phyloP scores from a whole-genome alignment of 2,329 filamentous ascomycete genomes.

The Aspergillus aculeatinus region DNA sequence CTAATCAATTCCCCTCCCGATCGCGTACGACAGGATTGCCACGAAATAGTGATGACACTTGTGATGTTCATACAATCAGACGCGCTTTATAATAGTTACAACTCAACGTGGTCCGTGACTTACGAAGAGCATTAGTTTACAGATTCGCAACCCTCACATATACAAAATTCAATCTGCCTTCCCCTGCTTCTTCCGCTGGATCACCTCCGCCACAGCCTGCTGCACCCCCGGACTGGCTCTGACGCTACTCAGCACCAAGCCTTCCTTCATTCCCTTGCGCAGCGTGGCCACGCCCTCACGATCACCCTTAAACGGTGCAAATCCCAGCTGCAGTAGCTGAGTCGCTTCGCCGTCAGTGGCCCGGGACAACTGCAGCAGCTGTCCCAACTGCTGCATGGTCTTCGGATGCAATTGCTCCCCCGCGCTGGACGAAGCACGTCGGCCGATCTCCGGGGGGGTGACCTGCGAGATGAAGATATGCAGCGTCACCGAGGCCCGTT shows the following conservation, averaged over 20 bases:
- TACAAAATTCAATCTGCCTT: slow-evolving; percentile 20
- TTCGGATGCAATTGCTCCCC: slow-evolving; percentile 42
- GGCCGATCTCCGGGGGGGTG: slow-evolving; percentile 61
- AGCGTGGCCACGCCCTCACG: slow-evolving; percentile 62
- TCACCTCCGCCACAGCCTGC: slow-evolving; percentile 69
- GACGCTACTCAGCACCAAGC: slow-evolving; percentile 83
- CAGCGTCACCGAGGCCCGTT: slow-evolving; percentile 72
- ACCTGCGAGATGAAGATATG: slow-evolving; percentile 84
- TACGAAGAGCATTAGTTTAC: neutral
- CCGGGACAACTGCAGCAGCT: slow-evolving; percentile 61
- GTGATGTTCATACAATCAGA: neutral
- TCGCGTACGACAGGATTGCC: neutral
- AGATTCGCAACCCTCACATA: neutral
- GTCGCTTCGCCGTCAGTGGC: slow-evolving; percentile 67
- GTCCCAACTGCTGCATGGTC: slow-evolving; percentile 64
- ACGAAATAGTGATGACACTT: neutral
- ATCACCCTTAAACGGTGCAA: slow-evolving; percentile 78
- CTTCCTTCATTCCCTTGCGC: slow-evolving; percentile 74
- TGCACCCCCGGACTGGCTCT: slow-evolving; percentile 76
- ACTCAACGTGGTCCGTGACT: neutral
- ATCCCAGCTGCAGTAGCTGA: slow-evolving; percentile 72
- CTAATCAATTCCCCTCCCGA: too few relatives aligned
- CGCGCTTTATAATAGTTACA: neutral
- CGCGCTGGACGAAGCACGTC: slow-evolving; percentile 33
- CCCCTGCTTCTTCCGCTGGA: slow-evolving; percentile 58